Percentiles rank a stretch among this genome's conserved stretches.
These are phyloP conservation scores for Solanum peruvianum DNA, from an alignment of 257 asterid genomes.

Conservation along the genomic window DNA sequence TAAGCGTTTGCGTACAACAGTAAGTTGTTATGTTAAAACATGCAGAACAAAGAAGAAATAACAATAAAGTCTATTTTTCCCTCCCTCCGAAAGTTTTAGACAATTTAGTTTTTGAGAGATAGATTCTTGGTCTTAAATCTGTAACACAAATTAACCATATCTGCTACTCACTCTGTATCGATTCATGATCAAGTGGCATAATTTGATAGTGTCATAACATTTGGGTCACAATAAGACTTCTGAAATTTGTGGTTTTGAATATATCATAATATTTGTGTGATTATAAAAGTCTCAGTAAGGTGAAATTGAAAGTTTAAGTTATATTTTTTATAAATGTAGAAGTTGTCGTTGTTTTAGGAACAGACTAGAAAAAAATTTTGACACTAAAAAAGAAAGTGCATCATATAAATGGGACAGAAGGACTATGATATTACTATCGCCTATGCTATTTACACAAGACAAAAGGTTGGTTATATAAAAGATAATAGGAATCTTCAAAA, in stretches of 20 bases:
- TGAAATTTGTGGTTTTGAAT: background rate
- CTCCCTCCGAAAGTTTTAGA: background rate
- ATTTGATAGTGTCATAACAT: background rate
- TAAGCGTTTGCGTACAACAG: background rate
- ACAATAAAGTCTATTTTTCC: background rate
- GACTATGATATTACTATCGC: background rate
- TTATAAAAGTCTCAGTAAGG: background rate
- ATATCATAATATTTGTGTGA: background rate
- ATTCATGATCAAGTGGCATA: background rate
- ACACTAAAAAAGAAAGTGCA: background rate
- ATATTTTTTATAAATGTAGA: background rate
- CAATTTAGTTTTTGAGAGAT: background rate
- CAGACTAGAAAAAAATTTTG: background rate
- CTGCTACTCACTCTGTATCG: background rate
- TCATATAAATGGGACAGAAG: background rate
- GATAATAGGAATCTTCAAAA: background rate
- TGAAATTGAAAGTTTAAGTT: background rate
- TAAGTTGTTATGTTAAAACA: background rate
- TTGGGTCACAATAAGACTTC: background rate
- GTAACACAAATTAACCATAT: background rate
- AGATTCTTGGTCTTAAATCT: background rate
- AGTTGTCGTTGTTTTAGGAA: background rate
- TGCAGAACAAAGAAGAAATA: background rate
- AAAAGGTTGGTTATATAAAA: background rate
- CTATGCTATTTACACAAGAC: background rate